These are phyloP conservation scores for Magnusiomyces suaveolens DNA, from an alignment of 1,139 yeast species.

Conservation along the genomic window DNA sequence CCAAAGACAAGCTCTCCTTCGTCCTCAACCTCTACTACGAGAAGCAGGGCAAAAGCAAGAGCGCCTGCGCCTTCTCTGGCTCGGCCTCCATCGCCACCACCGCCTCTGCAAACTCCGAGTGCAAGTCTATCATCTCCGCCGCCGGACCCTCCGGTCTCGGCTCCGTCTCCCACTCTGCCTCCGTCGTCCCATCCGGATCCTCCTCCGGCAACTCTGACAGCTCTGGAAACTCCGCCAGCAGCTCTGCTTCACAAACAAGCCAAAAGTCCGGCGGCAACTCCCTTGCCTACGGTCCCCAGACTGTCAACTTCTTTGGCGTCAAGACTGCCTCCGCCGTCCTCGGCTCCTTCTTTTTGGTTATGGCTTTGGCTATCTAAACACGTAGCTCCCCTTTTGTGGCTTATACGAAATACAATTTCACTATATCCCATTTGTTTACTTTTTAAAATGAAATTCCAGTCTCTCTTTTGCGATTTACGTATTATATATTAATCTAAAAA, in stretches of 20 bases:
- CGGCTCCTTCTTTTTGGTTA: background rate
- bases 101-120: conserved; percentile 4
- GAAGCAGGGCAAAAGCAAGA: conserved; percentile 31
- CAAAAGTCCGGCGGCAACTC: background rate
- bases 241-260: background rate
- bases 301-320: background rate
- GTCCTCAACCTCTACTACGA: conserved; percentile 51
- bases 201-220: background rate
- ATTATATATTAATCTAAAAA: too few relatives aligned
- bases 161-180: background rate
- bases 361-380: background rate
- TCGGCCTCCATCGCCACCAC: conserved; percentile 39
- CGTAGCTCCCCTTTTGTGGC: background rate
- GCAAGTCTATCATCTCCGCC: conserved; percentile 7
- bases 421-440: too few relatives aligned
- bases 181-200: background rate
- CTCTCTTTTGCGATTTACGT: too few relatives aligned
- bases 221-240: background rate
- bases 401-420: too few relatives aligned
- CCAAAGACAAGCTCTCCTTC: conserved; percentile 53
- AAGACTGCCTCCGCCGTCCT: background rate
- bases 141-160: conserved; percentile 3
- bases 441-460: too few relatives aligned
- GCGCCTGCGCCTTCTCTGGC: conserved; percentile 14
- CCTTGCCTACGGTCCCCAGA: background rate